These are phyloP conservation scores for Echium plantagineum DNA, from an alignment of 257 asterid species.

Conservation along the genomic window DNA sequence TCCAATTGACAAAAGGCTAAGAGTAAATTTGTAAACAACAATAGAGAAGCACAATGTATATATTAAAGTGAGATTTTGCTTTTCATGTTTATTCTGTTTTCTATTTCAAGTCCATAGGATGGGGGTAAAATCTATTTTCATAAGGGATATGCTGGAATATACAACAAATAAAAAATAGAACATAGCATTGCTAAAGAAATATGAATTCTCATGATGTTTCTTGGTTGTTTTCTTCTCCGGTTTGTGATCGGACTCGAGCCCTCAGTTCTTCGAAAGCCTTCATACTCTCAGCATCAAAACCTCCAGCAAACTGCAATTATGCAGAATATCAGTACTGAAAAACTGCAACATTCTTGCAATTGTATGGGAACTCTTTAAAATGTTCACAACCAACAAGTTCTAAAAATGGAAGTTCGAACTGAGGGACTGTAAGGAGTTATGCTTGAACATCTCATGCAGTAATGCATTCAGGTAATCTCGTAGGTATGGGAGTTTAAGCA, in stretches of 20 bases:
- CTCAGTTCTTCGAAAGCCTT: constrained; percentile 80
- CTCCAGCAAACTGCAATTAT: constrained; percentile 82
- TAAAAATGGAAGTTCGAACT: too few species aligned
- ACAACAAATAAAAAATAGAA: not conserved
- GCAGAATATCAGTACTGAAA: not conserved
- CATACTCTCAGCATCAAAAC: constrained; percentile 92
- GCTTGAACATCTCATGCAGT: not conserved
- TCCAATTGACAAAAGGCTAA: too few species aligned
- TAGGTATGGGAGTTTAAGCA: too few species aligned
- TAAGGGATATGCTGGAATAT: not conserved
- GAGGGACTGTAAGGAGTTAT: too few species aligned
- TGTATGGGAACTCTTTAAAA: not conserved
- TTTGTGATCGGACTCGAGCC: not conserved
- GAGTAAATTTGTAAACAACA: too few species aligned
- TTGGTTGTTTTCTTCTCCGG: not conserved
- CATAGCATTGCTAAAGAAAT: not conserved
- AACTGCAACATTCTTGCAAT: not conserved
- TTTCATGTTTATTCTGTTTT: not conserved
- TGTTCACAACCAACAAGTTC: too few species aligned
- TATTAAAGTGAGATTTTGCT: not conserved
- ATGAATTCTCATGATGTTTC: not conserved
- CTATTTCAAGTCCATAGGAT: not conserved
- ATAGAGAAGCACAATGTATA: too few species aligned
- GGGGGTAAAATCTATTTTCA: not conserved
- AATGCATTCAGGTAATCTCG: too few species aligned